A percentile compares a stretch with the other conserved stretches of the same genome.
Evolutionary conservation across 2,329 filamentous ascomycete species (phyloP).

Genomic region (Coleophoma crateriformis): DNA sequence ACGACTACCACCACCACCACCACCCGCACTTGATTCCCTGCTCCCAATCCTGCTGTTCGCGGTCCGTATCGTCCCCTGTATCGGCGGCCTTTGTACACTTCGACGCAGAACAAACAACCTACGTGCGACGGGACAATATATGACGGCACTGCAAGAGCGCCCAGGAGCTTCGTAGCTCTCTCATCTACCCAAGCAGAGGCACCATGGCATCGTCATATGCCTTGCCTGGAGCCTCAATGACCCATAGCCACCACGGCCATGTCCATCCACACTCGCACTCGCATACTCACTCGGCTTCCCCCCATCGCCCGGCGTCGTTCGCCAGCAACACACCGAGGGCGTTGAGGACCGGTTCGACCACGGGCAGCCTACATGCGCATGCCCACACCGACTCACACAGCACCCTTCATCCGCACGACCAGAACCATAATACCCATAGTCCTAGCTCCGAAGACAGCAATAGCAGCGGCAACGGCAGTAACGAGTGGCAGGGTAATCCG

Average conservation of each 20-base stretch:
- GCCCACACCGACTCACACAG: conserved; percentile 19
- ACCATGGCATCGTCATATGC: conserved; percentile 28
- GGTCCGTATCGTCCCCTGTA: no score
- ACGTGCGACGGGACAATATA: conserved; percentile 5
- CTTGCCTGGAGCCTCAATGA: conserved; percentile 25
- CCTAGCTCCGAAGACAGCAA: conserved; percentile 18
- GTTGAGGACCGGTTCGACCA: conserved; percentile 18
- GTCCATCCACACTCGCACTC: conserved; percentile 31
- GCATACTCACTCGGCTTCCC: conserved; percentile 20
- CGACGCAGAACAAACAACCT: no score
- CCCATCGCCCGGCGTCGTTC: conserved; percentile 1
- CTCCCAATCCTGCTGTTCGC: no score
- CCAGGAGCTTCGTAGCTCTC: conserved; percentile 16
- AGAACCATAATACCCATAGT: conserved; percentile 6
- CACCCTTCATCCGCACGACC: not conserved
- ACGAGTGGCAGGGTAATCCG: conserved; percentile 8
- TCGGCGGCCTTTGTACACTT: no score
- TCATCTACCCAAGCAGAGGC: conserved; percentile 2
- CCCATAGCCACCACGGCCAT: conserved; percentile 21
- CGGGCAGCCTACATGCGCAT: conserved; percentile 21
- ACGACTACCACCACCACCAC: no score
- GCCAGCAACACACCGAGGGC: conserved; percentile 12
- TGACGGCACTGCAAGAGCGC: conserved; percentile 7
- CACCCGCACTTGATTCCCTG: no score
- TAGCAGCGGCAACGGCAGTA: conserved; percentile 14